Conservation (phyloP, 1,284 basidiomycete genomes). For the Austroboletus niveus region DNA sequence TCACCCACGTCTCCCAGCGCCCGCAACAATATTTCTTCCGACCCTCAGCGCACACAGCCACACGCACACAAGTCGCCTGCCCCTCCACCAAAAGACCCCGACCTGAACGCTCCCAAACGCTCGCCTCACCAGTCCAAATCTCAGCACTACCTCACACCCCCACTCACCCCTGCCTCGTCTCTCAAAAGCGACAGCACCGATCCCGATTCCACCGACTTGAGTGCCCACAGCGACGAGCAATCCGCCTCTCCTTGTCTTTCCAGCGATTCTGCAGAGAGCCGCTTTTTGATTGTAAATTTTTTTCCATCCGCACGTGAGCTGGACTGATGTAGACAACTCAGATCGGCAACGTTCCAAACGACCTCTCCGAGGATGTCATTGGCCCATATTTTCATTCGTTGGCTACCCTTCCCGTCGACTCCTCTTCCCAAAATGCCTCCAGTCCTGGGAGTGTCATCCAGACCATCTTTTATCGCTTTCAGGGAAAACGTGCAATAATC, state of each 20-base stretch:
- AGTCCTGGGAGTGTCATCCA: constrained; percentile 36
- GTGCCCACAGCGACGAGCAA: constrained; percentile 8
- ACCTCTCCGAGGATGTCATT: constrained; percentile 37
- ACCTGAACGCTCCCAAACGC: constrained; percentile 19
- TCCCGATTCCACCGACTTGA: constrained; percentile 27
- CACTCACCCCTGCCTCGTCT: constrained; percentile 54
- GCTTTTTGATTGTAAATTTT: constrained; percentile 44
- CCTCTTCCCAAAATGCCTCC: constrained; percentile 10
- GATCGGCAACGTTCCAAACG: constrained; percentile 35
- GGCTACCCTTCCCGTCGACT: constrained; percentile 16
- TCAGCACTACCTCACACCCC: constrained; percentile 50
- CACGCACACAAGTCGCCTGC: constrained; percentile 16
- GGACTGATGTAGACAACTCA: constrained; percentile 20
- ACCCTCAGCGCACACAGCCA: constrained; percentile 34
- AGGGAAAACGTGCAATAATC: constrained; percentile 48
- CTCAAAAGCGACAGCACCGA: constrained; percentile 41
- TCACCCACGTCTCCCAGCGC: constrained; percentile 20
- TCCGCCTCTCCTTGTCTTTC: constrained; percentile 6
- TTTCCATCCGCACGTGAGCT: not conserved
- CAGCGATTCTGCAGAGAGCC: constrained; percentile 30
- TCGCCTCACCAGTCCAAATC: constrained; percentile 28
- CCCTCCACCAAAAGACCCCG: constrained; percentile 17
- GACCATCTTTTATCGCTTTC: constrained; percentile 52
- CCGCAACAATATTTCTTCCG: constrained; percentile 25
- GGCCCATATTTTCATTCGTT: constrained; percentile 29